Conservation (phyloP, 805 yeast genomes). For the Saturnispora bothae region DNA sequence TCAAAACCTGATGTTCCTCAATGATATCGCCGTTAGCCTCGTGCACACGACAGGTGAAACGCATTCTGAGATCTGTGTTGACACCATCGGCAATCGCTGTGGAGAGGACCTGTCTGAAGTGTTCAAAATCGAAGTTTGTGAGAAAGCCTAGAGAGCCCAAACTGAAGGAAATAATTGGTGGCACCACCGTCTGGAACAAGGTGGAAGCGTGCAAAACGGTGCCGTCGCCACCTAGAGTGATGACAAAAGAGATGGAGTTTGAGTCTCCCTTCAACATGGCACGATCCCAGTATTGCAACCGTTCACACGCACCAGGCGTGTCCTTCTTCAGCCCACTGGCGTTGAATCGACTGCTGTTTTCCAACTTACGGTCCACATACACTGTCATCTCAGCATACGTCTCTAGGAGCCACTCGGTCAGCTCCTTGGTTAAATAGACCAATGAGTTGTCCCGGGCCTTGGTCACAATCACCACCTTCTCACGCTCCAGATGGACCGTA, state of each 20-base stretch:
- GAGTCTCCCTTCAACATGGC: constrained; percentile 38
- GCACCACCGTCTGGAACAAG: constrained; percentile 73
- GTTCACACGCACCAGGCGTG: constrained; percentile 33
- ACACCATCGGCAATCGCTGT: constrained; percentile 62
- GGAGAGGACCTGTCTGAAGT: constrained; percentile 49
- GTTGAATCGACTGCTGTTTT: constrained; percentile 53
- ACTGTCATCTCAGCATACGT: constrained; percentile 29
- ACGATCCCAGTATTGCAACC: constrained; percentile 61
- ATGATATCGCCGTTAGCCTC: constrained; percentile 42
- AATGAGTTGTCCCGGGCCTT: constrained; percentile 79
- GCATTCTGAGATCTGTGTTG: constrained; percentile 69
- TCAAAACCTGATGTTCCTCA: constrained; percentile 67
- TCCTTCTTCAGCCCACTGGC: constrained; percentile 40
- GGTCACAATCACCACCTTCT: constrained; percentile 73
- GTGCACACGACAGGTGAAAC: constrained; percentile 73
- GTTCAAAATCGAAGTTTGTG: constrained; percentile 74
- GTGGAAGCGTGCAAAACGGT: constrained; percentile 86
- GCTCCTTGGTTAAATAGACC: constrained; percentile 63
- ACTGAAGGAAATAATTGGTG: constrained; percentile 84
- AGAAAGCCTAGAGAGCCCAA: constrained; percentile 89
- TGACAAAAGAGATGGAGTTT: constrained; percentile 57
- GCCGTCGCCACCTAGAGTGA: constrained; percentile 95
- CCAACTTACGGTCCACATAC: constrained; percentile 65
- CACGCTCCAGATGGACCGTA: constrained; percentile 58
- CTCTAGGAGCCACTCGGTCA: constrained; percentile 64